phyloP scores from a whole-genome alignment of 2,329 filamentous ascomycete species.

The Aspergillus caelatus region DNA sequence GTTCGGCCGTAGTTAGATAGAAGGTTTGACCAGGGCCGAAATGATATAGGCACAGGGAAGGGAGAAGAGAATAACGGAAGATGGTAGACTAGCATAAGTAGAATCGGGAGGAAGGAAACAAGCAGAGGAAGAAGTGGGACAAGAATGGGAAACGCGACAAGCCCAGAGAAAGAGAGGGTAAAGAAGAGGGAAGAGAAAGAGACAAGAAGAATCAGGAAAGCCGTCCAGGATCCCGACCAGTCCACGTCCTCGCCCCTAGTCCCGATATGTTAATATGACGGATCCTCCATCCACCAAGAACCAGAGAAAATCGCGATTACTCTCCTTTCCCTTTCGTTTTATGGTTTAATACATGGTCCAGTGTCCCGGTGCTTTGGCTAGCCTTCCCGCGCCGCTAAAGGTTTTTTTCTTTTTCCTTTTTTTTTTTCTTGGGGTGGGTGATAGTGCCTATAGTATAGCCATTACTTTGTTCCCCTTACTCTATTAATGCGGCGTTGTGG shows the following conservation, averaged over 20 bases:
- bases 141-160: conserved; percentile 16
- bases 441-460: conserved; percentile 7
- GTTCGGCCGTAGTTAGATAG: conserved; percentile 4
- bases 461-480: conserved; percentile 16
- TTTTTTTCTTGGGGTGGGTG: background rate
- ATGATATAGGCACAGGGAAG: background rate
- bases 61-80: background rate
- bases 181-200: conserved; percentile 18
- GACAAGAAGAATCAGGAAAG: conserved; percentile 30
- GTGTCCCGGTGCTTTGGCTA: conserved; percentile 5
- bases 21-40: conserved; percentile 3
- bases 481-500: conserved; percentile 8
- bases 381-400: conserved; percentile 6
- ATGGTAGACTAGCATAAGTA: conserved; percentile 3
- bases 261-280: conserved; percentile 46
- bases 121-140: conserved; percentile 15
- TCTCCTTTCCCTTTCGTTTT: conserved; percentile 8
- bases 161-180: conserved; percentile 12
- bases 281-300: conserved; percentile 39
- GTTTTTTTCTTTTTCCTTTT: background rate
- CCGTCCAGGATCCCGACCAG: conserved; percentile 38
- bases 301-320: conserved; percentile 21
- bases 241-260: conserved; percentile 41
- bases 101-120: background rate
- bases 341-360: conserved; percentile 12